Evolutionary conservation across 2,329 filamentous ascomycete genomes (phyloP).

Genomic region (Ophiosphaerella herpotricha): DNA sequence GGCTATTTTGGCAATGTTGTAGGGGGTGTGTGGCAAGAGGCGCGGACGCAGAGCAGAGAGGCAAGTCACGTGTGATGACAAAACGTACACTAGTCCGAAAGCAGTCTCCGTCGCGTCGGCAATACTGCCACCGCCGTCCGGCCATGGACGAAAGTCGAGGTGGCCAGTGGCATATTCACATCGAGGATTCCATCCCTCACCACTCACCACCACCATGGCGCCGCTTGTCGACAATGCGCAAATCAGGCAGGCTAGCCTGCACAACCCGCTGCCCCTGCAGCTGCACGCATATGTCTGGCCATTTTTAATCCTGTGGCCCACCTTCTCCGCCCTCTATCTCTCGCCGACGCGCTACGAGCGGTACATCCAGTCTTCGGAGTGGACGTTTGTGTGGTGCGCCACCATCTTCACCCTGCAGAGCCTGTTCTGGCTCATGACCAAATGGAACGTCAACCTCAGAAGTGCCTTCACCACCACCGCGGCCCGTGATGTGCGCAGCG

Average conservation of each 20-base stretch:
- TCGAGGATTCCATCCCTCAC: too few relatives aligned
- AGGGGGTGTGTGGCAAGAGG: conserved; percentile 15
- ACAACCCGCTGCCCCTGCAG: conserved; percentile 80
- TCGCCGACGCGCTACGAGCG: conserved; percentile 82
- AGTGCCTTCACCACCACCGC: conserved; percentile 79
- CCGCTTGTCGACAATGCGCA: conserved; percentile 89
- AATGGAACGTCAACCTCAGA: conserved; percentile 92
- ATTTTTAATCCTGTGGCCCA: conserved; percentile 87
- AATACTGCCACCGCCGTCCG: too few relatives aligned
- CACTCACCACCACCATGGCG: conserved; percentile 28
- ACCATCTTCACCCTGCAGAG: conserved; percentile 86
- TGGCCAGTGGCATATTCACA: too few relatives aligned
- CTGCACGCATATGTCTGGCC: conserved; percentile 93
- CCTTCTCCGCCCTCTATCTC: conserved; percentile 87
- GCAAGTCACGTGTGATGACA: too few relatives aligned
- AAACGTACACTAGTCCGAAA: too few relatives aligned
- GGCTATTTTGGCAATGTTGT: conserved; percentile 16
- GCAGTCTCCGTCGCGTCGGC: too few relatives aligned
- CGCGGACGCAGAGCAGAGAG: background rate
- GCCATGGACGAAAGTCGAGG: too few relatives aligned
- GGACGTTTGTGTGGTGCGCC: conserved; percentile 95
- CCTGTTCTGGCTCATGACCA: conserved; percentile 90
- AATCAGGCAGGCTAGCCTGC: conserved; percentile 84
- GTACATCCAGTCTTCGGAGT: conserved; percentile 92
- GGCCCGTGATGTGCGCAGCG: conserved; percentile 71